Base-by-base conservation (phyloP, 1,139 yeast species). In the Hansenula lynferdii region DNA sequence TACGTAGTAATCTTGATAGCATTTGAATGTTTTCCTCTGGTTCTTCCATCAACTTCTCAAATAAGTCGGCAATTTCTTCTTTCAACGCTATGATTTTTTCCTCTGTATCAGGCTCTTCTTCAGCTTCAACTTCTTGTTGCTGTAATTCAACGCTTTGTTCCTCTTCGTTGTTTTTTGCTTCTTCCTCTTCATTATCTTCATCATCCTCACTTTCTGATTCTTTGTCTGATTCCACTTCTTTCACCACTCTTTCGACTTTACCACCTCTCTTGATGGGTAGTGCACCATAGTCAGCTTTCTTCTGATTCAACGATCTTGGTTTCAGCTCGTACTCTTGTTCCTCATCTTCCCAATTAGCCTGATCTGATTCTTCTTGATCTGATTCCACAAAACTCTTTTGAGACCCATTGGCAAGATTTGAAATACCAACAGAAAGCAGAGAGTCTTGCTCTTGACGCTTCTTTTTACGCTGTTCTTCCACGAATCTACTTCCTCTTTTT, bases 241-340 rank as follows among this genome's bases (percentile, higher is more conserved):
- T 59, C 34, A 65, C 50, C 11, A 79, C 83, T 53, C 95, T 67
- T 57, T 82, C 77, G 16, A 92, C 66, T 39, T 69, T 72, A 43
- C 96, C 96, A 44, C 78, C 69, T 19, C 73, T 71, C 54, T 85
- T 87, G 39, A 90, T 85, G 0, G 98, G 97, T 44, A 90, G 70
- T 10, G 85, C 81, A 56, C 85, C 96, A 5, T 77, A 74, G 18
- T 73, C 64, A 17, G 68, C 71, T 2, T 57, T 65, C 6, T 65
- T 65, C 25, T 61, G 64, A 12, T 67, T 64, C 27, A 65, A 42
- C 4, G 54, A 49, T 57, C 90, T 68, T 3, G 90, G 87, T 42
- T 54, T 64, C 47, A 72, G 58, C 56, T 83, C 92, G 51, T 83
- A 84, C 41, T 75, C 84, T 56, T 79, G 85, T 53, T 81, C 89